These are phyloP conservation scores for Wallacemonas rigidus DNA, from an alignment of 208 protist genomes.

Conservation along the genomic window DNA sequence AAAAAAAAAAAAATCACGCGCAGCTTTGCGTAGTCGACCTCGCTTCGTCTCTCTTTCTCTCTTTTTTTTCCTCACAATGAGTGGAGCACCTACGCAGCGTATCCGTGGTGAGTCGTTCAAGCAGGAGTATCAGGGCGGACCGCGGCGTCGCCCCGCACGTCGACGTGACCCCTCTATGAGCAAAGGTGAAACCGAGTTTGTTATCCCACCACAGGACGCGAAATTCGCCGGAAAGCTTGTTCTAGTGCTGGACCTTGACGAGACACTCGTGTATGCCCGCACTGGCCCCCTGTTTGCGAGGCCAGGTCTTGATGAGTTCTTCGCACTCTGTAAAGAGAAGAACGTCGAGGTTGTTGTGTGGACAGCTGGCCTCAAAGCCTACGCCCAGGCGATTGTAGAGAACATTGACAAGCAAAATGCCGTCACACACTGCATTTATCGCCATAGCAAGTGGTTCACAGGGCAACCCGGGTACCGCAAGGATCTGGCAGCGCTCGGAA, in stretches of 20 bases:
- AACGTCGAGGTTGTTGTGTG: conserved; percentile 90
- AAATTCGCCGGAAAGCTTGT: conserved; percentile 82
- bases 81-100: conserved; percentile 52
- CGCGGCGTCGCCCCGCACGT: conserved; percentile 56
- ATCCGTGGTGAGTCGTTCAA: conserved; percentile 92
- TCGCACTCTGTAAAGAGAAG: conserved; percentile 84
- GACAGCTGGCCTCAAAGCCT: conserved; percentile 90
- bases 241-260: conserved; percentile 89
- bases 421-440: conserved; percentile 92
- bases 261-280: conserved; percentile 90
- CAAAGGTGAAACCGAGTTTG: conserved; percentile 73
- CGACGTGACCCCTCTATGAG: conserved; percentile 92
- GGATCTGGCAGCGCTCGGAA: conserved; percentile 84
- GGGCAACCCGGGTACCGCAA: conserved; percentile 92
- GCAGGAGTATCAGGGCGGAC: conserved; percentile 89
- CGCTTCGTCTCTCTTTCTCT: not conserved
- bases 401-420: conserved; percentile 90
- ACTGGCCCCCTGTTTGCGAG: conserved; percentile 86
- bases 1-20: no score
- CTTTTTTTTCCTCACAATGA: conserved; percentile 15
- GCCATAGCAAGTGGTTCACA: conserved; percentile 94
- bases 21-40: no score
- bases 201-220: conserved; percentile 78
- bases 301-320: conserved; percentile 88
- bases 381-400: conserved; percentile 91